A percentile compares a stretch with the other conserved stretches of the same genome.
Evolutionary conservation across 805 yeast genomes (phyloP).

Genomic region (Candida patagonica): DNA sequence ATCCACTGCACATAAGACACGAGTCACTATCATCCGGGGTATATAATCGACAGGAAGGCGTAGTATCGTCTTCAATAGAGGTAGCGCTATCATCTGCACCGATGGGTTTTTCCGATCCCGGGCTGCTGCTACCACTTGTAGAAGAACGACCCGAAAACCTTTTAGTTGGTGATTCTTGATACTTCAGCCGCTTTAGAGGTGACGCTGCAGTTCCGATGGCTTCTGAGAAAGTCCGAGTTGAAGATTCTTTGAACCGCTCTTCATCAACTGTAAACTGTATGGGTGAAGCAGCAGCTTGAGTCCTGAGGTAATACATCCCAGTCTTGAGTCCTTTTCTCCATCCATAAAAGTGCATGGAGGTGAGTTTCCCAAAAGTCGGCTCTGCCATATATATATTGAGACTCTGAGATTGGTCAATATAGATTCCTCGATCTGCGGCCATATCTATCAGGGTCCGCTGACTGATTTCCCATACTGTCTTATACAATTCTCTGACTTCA

Average conservation of each 20-base stretch:
- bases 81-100: not conserved
- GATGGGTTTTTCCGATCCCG: not conserved
- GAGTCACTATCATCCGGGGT: not conserved
- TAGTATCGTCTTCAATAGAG: not conserved
- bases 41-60: not conserved
- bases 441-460: constrained; percentile 78
- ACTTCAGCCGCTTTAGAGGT: too few relatives aligned
- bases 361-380: constrained; percentile 94
- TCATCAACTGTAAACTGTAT: constrained; percentile 79
- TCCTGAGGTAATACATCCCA: constrained; percentile 96
- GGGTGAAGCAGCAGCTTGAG: constrained; percentile 96
- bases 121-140: not conserved
- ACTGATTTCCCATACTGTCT: constrained; percentile 94
- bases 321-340: constrained; percentile 98
- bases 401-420: constrained; percentile 82
- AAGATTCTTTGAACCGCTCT: constrained; percentile 29
- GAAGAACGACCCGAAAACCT: not conserved
- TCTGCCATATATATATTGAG: constrained; percentile 79
- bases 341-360: constrained; percentile 97
- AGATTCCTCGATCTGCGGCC: constrained; percentile 73
- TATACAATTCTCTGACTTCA: constrained; percentile 68
- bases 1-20: not conserved
- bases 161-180: not conserved
- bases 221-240: too few relatives aligned
- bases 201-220: too few relatives aligned